These are phyloP conservation scores for Ilex asprella DNA, from an alignment of 257 asterid genomes.

Conservation along the genomic window DNA sequence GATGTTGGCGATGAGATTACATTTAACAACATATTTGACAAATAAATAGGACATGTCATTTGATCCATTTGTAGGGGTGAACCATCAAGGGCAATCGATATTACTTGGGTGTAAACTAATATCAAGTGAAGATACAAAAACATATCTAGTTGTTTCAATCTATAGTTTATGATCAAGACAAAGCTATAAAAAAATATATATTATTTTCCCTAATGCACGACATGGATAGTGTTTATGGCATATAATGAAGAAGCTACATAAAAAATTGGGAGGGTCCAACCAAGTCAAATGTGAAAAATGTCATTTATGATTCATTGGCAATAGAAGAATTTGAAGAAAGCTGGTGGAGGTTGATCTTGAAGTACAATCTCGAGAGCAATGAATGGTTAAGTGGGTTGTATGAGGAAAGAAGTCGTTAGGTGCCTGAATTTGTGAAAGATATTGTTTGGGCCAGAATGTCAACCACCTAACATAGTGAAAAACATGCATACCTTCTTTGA, in stretches of 20 bases:
- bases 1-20: not conserved
- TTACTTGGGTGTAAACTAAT: not conserved
- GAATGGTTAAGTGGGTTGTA: not conserved
- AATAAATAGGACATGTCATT: not conserved
- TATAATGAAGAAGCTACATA: not conserved
- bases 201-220: not conserved
- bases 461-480: not conserved
- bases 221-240: not conserved
- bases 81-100: not conserved
- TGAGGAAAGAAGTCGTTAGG: not conserved
- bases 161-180: not conserved
- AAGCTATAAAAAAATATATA: not conserved
- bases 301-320: not conserved
- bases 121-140: not conserved
- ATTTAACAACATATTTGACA: not conserved
- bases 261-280: not conserved
- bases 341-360: not conserved
- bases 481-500: not conserved
- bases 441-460: not conserved
- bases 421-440: not conserved
- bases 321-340: not conserved
- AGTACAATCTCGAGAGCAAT: not conserved
- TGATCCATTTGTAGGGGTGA: not conserved
- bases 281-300: too few species aligned
- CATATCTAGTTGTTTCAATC: not conserved